Conservation (phyloP, 164 flowering plant species). For the Tetracentron sinense region DNA sequence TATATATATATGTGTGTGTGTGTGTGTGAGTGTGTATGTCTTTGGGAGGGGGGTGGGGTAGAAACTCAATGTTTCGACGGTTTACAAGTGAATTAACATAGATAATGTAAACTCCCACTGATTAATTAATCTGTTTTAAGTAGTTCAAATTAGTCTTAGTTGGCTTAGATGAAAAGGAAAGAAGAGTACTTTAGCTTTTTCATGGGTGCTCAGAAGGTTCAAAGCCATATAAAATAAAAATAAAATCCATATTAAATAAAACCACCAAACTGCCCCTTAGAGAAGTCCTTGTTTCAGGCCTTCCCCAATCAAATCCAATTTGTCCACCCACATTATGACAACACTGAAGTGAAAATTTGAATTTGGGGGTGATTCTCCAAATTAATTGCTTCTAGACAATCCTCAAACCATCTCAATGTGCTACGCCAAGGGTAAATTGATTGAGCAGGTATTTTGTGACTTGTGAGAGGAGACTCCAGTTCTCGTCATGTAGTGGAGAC, state of each 20-base stretch:
- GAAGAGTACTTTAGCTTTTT: background rate
- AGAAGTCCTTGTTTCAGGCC: background rate
- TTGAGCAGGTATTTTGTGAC: constrained; percentile 1
- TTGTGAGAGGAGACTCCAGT: background rate
- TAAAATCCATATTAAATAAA: background rate
- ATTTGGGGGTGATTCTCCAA: background rate
- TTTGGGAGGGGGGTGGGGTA: too few species aligned
- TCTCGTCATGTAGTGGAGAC: background rate
- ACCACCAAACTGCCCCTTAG: background rate
- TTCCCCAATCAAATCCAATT: too few species aligned
- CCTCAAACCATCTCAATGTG: background rate
- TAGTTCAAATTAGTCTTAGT: too few species aligned
- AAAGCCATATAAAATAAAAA: too few species aligned
- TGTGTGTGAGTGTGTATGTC: too few species aligned
- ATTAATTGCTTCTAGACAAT: background rate
- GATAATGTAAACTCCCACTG: too few species aligned
- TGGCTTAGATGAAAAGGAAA: background rate
- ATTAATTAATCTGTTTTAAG: too few species aligned
- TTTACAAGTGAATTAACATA: too few species aligned
- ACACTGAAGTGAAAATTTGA: background rate
- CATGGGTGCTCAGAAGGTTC: too few species aligned
- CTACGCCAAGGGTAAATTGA: background rate
- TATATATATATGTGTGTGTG: too few species aligned
- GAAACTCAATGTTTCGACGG: too few species aligned
- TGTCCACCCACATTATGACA: background rate